Evolutionary conservation across 2,329 filamentous ascomycete genomes (phyloP).

Genomic region (Beauveria varroae): DNA sequence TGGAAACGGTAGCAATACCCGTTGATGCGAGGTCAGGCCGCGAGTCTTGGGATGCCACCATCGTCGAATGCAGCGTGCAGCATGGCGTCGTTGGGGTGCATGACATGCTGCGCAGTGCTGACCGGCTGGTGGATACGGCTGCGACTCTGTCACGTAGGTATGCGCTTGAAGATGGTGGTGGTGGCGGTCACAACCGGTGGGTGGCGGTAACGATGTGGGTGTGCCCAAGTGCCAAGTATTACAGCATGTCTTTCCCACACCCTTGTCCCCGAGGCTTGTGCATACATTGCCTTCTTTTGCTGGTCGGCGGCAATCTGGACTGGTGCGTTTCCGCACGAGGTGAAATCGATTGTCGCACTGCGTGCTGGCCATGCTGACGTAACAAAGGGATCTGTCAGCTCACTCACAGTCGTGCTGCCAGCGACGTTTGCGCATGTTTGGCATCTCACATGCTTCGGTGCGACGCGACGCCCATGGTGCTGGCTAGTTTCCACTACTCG

Average conservation of each 20-base stretch:
- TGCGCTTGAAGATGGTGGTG: not conserved
- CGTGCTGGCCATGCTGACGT: not conserved
- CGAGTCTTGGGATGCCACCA: not conserved
- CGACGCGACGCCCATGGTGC: not conserved
- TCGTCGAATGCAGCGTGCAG: not conserved
- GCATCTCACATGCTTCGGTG: not conserved
- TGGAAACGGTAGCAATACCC: not conserved
- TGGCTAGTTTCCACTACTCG: not conserved
- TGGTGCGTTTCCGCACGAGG: not conserved
- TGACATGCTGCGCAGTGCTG: conserved; percentile 2
- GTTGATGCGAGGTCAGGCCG: not conserved
- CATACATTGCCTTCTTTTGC: not conserved
- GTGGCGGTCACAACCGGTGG: not conserved
- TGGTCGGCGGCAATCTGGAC: not conserved
- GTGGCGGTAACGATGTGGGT: not conserved
- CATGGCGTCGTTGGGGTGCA: not conserved
- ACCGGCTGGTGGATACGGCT: not conserved
- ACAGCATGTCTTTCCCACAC: not conserved
- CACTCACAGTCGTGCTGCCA: not conserved
- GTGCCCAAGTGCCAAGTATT: not conserved
- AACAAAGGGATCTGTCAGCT: not conserved
- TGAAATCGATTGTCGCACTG: not conserved
- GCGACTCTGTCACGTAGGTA: not conserved
- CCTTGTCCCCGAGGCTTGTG: not conserved
- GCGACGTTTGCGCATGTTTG: not conserved